A percentile compares a stretch with the other conserved stretches of the same genome.
These are phyloP conservation scores for Cyclotella baltica DNA, from an alignment of 108 stramenopile species.

Conservation along the genomic window DNA sequence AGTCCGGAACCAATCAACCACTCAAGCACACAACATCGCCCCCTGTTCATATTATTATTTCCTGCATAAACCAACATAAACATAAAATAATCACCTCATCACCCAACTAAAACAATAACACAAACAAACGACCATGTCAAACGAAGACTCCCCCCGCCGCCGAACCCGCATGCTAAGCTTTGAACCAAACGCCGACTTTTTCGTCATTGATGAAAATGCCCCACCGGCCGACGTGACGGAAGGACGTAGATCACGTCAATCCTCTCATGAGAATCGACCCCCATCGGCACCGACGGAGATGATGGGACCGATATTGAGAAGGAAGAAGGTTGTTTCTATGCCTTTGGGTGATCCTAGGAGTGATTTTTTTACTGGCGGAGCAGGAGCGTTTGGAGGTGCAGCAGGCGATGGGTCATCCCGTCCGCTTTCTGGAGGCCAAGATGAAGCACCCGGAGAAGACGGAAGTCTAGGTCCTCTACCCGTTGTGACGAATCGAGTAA, in stretches of 20 bases:
- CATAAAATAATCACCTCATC: not conserved
- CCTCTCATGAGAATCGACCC: constrained; percentile 20
- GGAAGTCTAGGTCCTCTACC: constrained; percentile 7
- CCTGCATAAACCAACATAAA: too few relatives aligned
- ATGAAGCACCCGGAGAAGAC: constrained; percentile 8
- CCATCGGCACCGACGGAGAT: constrained; percentile 13
- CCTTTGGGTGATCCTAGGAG: constrained; percentile 46
- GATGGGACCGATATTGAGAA: constrained; percentile 63
- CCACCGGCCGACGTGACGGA: constrained; percentile 5
- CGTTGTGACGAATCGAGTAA: not conserved
- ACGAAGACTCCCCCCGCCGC: too few relatives aligned
- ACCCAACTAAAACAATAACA: not conserved
- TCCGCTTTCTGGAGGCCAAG: not conserved
- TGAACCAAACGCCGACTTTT: constrained; percentile 39
- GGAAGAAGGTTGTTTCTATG: constrained; percentile 63
- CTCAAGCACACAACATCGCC: too few relatives aligned
- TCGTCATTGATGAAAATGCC: constrained; percentile 24
- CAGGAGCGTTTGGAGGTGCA: not conserved
- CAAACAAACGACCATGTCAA: not conserved
- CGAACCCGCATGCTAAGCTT: constrained; percentile 37
- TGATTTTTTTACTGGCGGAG: constrained; percentile 19
- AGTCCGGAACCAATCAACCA: too few relatives aligned
- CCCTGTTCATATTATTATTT: too few relatives aligned
- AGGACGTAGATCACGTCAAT: constrained; percentile 15
- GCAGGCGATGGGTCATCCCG: not conserved